Conservation (phyloP, 2,329 filamentous ascomycete species). For the Penicillium sumatraense region DNA sequence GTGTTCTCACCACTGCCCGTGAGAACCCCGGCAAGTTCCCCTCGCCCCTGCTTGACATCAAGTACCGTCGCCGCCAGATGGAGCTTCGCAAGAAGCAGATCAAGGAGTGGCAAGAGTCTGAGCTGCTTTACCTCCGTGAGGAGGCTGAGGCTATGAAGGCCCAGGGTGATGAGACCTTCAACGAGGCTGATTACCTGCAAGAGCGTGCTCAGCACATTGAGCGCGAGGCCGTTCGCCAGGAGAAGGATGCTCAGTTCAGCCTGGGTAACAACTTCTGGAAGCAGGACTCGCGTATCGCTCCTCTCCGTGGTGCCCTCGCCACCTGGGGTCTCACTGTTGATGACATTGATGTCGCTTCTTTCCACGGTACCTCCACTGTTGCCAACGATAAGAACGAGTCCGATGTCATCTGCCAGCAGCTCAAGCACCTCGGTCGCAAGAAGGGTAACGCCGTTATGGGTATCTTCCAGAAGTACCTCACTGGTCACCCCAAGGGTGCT, state of each 20-base stretch:
- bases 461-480: conserved; percentile 99
- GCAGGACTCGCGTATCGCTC: conserved; percentile 88
- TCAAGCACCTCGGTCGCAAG: conserved; percentile 89
- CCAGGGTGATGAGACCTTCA: conserved; percentile 70
- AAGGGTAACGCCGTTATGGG: conserved; percentile 96
- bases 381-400: conserved; percentile 99
- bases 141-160: conserved; percentile 91
- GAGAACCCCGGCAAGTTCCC: conserved; percentile 91
- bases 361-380: conserved; percentile 98
- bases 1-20: conserved; percentile 92
- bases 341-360: conserved; percentile 91
- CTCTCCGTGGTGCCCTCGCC: conserved; percentile 90
- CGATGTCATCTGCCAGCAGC: conserved; percentile 93
- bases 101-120: conserved; percentile 94
- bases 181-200: conserved; percentile 82
- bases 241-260: conserved; percentile 89
- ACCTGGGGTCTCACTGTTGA: conserved; percentile 98
- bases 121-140: conserved; percentile 89
- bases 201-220: conserved; percentile 87
- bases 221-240: conserved; percentile 83
- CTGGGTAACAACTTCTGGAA: conserved; percentile 99
- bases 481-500: conserved; percentile 98
- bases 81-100: conserved; percentile 93
- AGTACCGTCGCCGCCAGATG: conserved; percentile 93
- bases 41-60: conserved; percentile 94